phyloP scores from a whole-genome alignment of 345 rosid genomes.

The Populus alba region DNA sequence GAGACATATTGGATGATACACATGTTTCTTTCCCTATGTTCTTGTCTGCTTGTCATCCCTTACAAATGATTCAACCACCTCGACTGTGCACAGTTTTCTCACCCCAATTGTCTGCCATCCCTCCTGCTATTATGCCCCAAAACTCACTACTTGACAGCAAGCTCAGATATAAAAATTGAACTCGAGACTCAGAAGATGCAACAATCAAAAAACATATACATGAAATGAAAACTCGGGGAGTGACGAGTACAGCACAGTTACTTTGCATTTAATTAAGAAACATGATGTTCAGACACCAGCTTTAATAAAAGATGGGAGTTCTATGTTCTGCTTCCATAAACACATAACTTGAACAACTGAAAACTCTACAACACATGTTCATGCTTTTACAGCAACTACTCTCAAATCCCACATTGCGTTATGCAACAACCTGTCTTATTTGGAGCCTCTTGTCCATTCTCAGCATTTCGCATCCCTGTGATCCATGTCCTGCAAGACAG shows the following conservation, averaged over 20 bases:
- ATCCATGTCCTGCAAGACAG: slow-evolving; percentile 58
- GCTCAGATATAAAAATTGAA: background rate
- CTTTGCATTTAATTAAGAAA: background rate
- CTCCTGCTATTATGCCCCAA: background rate
- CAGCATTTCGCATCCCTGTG: slow-evolving; percentile 52
- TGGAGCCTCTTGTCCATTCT: slow-evolving; percentile 59
- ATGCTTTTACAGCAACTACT: slow-evolving; percentile 3
- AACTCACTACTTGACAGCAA: background rate
- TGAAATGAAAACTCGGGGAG: background rate
- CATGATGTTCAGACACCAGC: background rate
- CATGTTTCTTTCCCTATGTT: too few species aligned
- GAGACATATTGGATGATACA: too few species aligned
- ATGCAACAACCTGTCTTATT: slow-evolving; percentile 64
- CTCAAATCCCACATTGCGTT: slow-evolving; percentile 1
- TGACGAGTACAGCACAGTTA: background rate
- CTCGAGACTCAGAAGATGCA: background rate
- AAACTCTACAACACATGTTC: slow-evolving; percentile 8
- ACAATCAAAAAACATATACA: background rate
- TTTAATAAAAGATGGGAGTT: background rate
- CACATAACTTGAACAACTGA: slow-evolving; percentile 1
- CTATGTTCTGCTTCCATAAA: slow-evolving; percentile 11
- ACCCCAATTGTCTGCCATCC: background rate
- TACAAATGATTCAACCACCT: background rate
- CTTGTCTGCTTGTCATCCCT: background rate
- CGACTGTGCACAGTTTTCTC: background rate